Percentiles rank a stretch among this genome's conserved stretches.
These are phyloP conservation scores for Malus fusca DNA, from an alignment of 306 rosid genomes.

Conservation along the genomic window DNA sequence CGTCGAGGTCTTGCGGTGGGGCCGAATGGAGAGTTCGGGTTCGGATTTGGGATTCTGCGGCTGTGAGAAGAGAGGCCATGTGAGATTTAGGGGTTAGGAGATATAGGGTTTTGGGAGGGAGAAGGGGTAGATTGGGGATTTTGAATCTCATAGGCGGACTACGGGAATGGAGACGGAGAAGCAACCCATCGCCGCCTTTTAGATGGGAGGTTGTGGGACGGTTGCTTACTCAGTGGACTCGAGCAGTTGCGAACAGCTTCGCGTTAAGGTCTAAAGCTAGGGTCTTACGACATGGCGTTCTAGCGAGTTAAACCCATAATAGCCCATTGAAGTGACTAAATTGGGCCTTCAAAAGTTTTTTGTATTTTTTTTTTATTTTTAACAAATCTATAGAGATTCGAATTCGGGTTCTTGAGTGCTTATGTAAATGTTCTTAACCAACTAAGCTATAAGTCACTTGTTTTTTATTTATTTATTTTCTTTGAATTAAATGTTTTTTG, in stretches of 20 bases:
- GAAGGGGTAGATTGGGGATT: conserved; percentile 16
- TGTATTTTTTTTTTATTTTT: too few species aligned
- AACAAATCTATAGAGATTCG: too few species aligned
- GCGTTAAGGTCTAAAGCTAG: neutral
- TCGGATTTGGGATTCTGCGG: neutral
- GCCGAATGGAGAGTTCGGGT: conserved; percentile 20
- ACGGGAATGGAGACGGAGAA: conserved; percentile 10
- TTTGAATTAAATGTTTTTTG: too few species aligned
- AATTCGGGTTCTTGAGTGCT: too few species aligned
- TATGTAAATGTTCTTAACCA: too few species aligned
- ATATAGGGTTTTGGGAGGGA: conserved; percentile 3
- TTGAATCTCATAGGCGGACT: conserved; percentile 51
- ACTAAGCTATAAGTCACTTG: too few species aligned
- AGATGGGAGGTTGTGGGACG: neutral
- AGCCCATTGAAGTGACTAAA: neutral
- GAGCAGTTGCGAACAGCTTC: neutral
- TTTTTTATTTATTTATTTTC: too few species aligned
- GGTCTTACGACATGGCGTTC: neutral
- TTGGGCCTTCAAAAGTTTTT: too few species aligned
- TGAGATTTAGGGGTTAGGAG: conserved; percentile 3
- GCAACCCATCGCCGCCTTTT: conserved; percentile 10
- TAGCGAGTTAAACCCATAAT: neutral
- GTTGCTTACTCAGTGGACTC: neutral
- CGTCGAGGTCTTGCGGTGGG: conserved; percentile 25
- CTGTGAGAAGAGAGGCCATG: conserved; percentile 36